Base-by-base conservation (phyloP, 2,329 filamentous ascomycete species). In the Nannizziopsis barbatae region DNA sequence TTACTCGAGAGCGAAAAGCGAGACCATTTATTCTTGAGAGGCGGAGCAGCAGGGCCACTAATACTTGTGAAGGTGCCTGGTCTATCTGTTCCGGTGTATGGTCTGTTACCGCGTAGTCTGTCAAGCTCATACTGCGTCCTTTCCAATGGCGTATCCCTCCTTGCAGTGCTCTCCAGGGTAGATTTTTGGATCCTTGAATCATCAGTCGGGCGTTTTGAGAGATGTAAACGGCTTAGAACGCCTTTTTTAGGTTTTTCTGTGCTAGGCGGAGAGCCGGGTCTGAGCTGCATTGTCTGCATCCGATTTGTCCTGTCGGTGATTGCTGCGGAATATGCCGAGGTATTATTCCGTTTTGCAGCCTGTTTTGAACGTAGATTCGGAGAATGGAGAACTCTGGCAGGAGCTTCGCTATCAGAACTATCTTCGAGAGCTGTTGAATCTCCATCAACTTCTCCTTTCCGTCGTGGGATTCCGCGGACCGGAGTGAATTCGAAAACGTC, bases 351-450 rank as follows among this genome's bases (percentile, higher is more conserved):
- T 45, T 42, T 52, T 18, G 49, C 17, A 39, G 37, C 38, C 50
- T 20, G 50, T 53, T 50, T 57, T 8, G 53, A 52, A 31, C 48
- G 58, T 43, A 53, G 57, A 35, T 62, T 50, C 50, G 60, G 22
- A 7, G 22, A 27, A 27, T 27, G 58, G 12, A 58, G 59, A 3
- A 60, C 55, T 39, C 55, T 51, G 5, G 49, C 53, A 5, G 52
- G 56, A 12, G 55, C 50, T 42, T 70, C 68, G 17, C 76, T 73
- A 39, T 80, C 75, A 27, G 76, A 77, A 52, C 73, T 80, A 57
- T 83, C 77, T 1, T 76, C 75, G 2, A 80, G 63, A 40, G 81
- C 77, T 14, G 78, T 76, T 1, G 79, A 79, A 50, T 81, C 80
- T 33, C 77, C 75, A 45, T 81, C 75, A 45, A 80, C 71, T 43